Conservation (phyloP, 2,329 filamentous ascomycete species). For the Thielaviopsis populi region DNA sequence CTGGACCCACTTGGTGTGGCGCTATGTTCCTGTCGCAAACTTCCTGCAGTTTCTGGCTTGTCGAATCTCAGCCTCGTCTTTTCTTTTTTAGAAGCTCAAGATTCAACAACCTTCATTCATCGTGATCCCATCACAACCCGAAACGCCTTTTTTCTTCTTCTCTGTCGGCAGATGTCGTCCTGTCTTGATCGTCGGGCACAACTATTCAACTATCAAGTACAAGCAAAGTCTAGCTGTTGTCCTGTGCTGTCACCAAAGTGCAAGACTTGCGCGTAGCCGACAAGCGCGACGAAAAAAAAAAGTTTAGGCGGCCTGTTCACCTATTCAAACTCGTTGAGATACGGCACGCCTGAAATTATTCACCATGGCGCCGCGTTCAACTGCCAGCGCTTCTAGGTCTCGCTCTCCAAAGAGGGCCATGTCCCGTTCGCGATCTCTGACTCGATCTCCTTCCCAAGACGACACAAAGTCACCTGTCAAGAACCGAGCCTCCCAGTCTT, state of each 20-base stretch:
- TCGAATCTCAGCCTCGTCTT: not conserved
- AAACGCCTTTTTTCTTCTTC: not conserved
- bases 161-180: not conserved
- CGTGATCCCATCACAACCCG: not conserved
- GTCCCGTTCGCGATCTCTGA: conserved; percentile 1
- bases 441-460: not conserved
- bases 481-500: not conserved
- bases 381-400: not conserved
- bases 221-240: too few relatives aligned
- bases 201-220: too few relatives aligned
- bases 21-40: not conserved
- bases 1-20: not conserved
- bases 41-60: not conserved
- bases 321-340: not conserved
- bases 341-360: not conserved
- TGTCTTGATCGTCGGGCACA: too few relatives aligned
- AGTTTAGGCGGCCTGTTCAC: not conserved
- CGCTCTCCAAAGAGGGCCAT: not conserved
- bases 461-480: not conserved
- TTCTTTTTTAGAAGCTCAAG: not conserved
- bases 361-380: conserved; percentile 9
- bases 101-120: not conserved
- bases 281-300: conserved; percentile 2
- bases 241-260: not conserved
- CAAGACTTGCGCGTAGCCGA: not conserved